Conservation (phyloP, 108 stramenopile genomes). For the Hondaea fermentalgiana region DNA sequence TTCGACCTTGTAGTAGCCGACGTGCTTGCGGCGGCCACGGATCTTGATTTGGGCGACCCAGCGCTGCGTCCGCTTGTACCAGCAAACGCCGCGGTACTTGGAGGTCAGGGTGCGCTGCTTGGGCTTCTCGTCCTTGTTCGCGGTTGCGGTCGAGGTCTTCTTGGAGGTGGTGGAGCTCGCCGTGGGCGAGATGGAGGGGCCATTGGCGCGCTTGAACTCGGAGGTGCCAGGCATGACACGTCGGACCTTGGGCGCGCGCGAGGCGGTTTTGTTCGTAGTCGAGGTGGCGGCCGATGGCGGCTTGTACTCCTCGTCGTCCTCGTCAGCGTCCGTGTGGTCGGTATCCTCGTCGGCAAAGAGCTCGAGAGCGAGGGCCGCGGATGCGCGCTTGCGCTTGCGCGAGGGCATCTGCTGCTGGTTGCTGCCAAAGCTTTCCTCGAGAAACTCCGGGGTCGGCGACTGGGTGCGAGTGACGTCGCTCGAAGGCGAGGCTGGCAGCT, state of each 20-base stretch:
- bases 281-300: neutral
- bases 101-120: neutral
- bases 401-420: too few relatives aligned
- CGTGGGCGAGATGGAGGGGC: neutral
- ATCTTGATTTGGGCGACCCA: slow-evolving; percentile 15
- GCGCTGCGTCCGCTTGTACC: slow-evolving; percentile 10
- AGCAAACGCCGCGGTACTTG: slow-evolving; percentile 12
- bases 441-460: too few relatives aligned
- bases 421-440: too few relatives aligned
- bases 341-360: neutral
- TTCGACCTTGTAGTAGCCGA: neutral
- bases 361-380: neutral
- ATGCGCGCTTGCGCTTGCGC: neutral
- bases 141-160: neutral
- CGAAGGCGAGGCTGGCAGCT: too few relatives aligned
- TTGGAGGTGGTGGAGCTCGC: neutral
- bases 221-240: neutral
- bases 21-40: neutral
- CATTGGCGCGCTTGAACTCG: neutral
- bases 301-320: neutral
- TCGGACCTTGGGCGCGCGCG: neutral
- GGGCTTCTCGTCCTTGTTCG: neutral
- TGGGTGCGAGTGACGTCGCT: too few relatives aligned
- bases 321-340: neutral
- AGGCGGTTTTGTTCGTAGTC: neutral